phyloP scores from a whole-genome alignment of 768 basidiomycete species.

The Mycena belliarum region DNA sequence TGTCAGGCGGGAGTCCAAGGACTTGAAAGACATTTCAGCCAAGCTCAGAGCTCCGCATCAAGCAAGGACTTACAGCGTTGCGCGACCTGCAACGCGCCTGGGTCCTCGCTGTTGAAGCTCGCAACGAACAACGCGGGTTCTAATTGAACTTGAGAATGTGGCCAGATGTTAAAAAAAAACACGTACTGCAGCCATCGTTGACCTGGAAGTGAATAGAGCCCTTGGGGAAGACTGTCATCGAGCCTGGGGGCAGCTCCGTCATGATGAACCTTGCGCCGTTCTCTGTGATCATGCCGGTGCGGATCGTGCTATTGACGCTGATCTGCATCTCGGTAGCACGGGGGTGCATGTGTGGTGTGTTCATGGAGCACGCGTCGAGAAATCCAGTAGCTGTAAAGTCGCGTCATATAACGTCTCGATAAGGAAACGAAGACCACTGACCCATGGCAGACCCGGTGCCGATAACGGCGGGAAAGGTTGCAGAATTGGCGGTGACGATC shows the following conservation, averaged over 20 bases:
- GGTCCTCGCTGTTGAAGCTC: conserved; percentile 18
- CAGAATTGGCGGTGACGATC: conserved; percentile 19
- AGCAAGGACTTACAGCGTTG: conserved; percentile 22
- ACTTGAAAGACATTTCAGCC: conserved; percentile 14
- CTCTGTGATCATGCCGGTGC: conserved; percentile 26
- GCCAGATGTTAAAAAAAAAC: conserved; percentile 26
- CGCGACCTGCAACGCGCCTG: conserved; percentile 20
- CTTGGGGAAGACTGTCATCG: conserved; percentile 22
- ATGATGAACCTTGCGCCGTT: conserved; percentile 23
- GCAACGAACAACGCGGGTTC: conserved; percentile 21
- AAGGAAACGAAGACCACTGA: not conserved
- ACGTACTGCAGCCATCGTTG: conserved; percentile 20
- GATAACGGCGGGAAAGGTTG: conserved; percentile 24
- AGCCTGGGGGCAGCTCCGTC: conserved; percentile 17
- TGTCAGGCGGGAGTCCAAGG: conserved; percentile 23
- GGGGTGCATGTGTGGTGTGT: conserved; percentile 25
- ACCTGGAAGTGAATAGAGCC: conserved; percentile 24
- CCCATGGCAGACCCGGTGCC: conserved; percentile 23
- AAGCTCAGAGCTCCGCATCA: too few species aligned
- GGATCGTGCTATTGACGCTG: conserved; percentile 23
- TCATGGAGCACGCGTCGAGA: conserved; percentile 23
- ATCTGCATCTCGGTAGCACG: conserved; percentile 25
- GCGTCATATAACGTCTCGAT: too few species aligned
- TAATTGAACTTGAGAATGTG: conserved; percentile 4
- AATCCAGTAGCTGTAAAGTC: conserved; percentile 16